Evolutionary conservation across 2,329 filamentous ascomycete genomes (phyloP).

Genomic region (Fusarium sp.): DNA sequence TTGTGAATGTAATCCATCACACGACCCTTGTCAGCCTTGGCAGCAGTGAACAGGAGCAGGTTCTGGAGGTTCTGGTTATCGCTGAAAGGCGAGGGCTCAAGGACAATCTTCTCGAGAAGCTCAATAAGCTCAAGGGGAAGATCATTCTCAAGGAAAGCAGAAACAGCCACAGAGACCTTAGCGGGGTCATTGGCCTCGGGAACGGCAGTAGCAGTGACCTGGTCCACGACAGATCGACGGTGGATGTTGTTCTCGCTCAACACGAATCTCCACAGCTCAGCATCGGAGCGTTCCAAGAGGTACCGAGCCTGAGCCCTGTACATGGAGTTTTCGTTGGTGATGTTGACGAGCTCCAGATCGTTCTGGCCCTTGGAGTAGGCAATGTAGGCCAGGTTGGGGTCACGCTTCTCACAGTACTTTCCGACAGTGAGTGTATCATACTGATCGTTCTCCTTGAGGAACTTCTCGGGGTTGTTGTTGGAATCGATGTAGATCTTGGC

Average conservation of each 20-base stretch:
- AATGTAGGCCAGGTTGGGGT: conserved; percentile 95
- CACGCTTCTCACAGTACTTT: conserved; percentile 99
- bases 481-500: conserved; percentile 99
- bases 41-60: conserved; percentile 93
- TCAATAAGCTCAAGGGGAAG: conserved; percentile 96
- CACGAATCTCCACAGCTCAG: conserved; percentile 94
- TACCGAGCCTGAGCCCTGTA: conserved; percentile 98
- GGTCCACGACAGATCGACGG: conserved; percentile 92
- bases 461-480: conserved; percentile 98
- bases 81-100: conserved; percentile 99
- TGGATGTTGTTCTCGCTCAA: conserved; percentile 97
- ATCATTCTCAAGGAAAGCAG: conserved; percentile 92
- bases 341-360: conserved; percentile 94
- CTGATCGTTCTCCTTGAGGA: conserved; percentile 96
- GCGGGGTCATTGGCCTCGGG: conserved; percentile 93
- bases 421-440: conserved; percentile 94
- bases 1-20: conserved; percentile 97
- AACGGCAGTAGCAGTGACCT: conserved; percentile 95
- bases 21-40: conserved; percentile 94
- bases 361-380: conserved; percentile 98
- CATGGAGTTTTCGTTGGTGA: conserved; percentile 99
- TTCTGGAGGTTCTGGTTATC: conserved; percentile 98
- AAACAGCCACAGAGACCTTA: conserved; percentile 94
- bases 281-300: conserved; percentile 89
- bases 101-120: conserved; percentile 97